Percentiles rank a stretch among this genome's conserved stretches.
These are phyloP conservation scores for Fomitopsis pinicola DNA, from an alignment of 1,284 basidiomycete species.

Conservation along the genomic window DNA sequence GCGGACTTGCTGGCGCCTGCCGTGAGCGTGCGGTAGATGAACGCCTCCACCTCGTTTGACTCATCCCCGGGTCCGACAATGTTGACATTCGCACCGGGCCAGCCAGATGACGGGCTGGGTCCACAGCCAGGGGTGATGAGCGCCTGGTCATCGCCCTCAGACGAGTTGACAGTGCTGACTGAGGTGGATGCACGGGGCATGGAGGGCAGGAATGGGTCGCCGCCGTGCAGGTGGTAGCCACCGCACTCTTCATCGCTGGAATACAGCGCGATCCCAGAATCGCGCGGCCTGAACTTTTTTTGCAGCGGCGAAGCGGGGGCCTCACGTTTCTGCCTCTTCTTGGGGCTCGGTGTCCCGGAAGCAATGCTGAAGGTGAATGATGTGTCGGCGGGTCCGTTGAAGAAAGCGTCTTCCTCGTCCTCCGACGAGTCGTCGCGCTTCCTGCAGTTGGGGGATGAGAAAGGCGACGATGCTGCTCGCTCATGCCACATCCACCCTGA, in stretches of 20 bases:
- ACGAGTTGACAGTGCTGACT: slow-evolving; percentile 50
- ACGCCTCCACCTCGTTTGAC: slow-evolving; percentile 47
- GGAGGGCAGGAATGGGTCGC: slow-evolving; percentile 24
- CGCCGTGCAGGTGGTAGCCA: slow-evolving; percentile 10
- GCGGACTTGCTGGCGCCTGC: slow-evolving; percentile 44
- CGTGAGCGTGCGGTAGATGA: slow-evolving; percentile 68
- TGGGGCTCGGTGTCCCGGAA: slow-evolving; percentile 53
- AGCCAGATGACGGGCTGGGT: slow-evolving; percentile 52
- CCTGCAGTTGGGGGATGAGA: slow-evolving; percentile 18
- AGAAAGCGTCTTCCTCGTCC: slow-evolving; percentile 58
- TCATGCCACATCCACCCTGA: slow-evolving; percentile 10
- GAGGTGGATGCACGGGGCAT: slow-evolving; percentile 58
- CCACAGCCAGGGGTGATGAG: slow-evolving; percentile 63
- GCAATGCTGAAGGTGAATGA: slow-evolving; percentile 57
- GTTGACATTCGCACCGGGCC: slow-evolving; percentile 47
- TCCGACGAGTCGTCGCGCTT: slow-evolving; percentile 22
- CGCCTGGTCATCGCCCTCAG: slow-evolving; percentile 50
- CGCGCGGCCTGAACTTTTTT: slow-evolving; percentile 67
- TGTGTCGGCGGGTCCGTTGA: slow-evolving; percentile 31
- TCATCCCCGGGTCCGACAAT: slow-evolving; percentile 38
- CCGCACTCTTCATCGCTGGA: slow-evolving; percentile 49
- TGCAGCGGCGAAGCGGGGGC: slow-evolving; percentile 36
- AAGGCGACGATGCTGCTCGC: slow-evolving; percentile 11
- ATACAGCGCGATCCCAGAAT: slow-evolving; percentile 59
- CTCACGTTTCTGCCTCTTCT: slow-evolving; percentile 35